Percentiles rank a stretch among this genome's conserved stretches.
phyloP scores from a whole-genome alignment of 352 stramenopile genomes.

The Aphanomyces astaci region DNA sequence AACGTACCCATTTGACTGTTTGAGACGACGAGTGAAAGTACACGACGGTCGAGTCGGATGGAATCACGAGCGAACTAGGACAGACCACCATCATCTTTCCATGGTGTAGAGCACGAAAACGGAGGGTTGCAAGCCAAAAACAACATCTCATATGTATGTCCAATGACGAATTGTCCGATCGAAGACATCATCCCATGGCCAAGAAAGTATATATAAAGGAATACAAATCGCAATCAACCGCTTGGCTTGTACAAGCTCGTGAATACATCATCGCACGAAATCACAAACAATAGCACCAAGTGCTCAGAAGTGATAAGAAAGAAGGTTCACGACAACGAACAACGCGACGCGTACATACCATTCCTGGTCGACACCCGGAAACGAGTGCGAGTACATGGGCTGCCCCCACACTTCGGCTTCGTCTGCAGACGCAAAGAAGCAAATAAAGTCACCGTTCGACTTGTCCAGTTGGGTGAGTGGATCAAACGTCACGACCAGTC shows the following conservation, averaged over 20 bases:
- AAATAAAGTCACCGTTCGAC: slow-evolving; percentile 29
- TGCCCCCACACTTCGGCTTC: not conserved
- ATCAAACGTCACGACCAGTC: slow-evolving; percentile 71
- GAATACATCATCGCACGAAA: too few species aligned
- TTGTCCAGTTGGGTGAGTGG: slow-evolving; percentile 59
- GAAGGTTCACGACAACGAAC: not conserved
- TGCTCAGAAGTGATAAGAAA: too few species aligned
- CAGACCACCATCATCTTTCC: too few species aligned
- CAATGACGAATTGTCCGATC: too few species aligned
- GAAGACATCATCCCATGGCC: too few species aligned
- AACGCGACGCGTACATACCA: not conserved
- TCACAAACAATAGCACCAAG: too few species aligned
- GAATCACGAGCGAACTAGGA: slow-evolving; percentile 35
- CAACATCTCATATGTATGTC: too few species aligned
- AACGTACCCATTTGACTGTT: slow-evolving; percentile 7
- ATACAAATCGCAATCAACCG: too few species aligned
- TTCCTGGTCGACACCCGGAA: not conserved
- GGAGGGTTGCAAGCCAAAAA: too few species aligned
- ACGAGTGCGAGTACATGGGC: not conserved
- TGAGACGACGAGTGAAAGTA: slow-evolving; percentile 43
- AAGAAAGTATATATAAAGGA: too few species aligned
- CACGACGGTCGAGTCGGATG: slow-evolving; percentile 52
- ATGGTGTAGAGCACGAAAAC: too few species aligned
- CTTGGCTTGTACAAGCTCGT: too few species aligned
- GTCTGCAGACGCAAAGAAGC: not conserved